These are phyloP conservation scores for Cavenderia fasciculata DNA, from an alignment of 78 protist genomes.

Conservation along the genomic window DNA sequence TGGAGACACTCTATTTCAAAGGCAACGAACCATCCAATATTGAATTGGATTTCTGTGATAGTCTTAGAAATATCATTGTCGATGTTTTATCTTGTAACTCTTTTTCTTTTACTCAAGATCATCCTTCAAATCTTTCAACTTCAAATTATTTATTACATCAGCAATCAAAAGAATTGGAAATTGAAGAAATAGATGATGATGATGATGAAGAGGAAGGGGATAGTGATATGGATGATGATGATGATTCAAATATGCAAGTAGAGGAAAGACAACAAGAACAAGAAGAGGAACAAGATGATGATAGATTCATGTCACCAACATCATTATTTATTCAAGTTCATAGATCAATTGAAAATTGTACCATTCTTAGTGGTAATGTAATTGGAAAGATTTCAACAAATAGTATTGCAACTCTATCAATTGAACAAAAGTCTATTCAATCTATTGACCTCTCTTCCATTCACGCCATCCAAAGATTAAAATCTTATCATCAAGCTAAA, in stretches of 20 bases:
- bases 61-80: slow-evolving; percentile 20
- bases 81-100: slow-evolving; percentile 29
- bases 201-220: not conserved
- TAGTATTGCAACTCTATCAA: slow-evolving; percentile 7
- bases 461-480: no score
- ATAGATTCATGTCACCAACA: slow-evolving; percentile 10
- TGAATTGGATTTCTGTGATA: slow-evolving; percentile 64
- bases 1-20: slow-evolving; percentile 43
- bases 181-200: not conserved
- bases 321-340: slow-evolving; percentile 41
- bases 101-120: slow-evolving; percentile 49
- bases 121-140: slow-evolving; percentile 7
- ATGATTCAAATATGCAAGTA: no score
- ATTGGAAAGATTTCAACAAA: slow-evolving; percentile 29
- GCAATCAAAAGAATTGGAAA: not conserved
- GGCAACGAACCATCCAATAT: slow-evolving; percentile 9
- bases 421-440: slow-evolving; percentile 45
- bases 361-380: slow-evolving; percentile 23
- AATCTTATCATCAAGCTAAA: no score
- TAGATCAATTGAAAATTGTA: slow-evolving; percentile 45
- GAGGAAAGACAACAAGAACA: not conserved
- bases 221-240: not conserved
- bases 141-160: not conserved
- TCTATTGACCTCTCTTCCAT: no score
- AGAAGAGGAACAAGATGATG: not conserved